Evolutionary conservation across 495 filamentous ascomycete species (phyloP), one percentile per base, ranked within the genome.

Genomic region (Penicillium turbatum): DNA sequence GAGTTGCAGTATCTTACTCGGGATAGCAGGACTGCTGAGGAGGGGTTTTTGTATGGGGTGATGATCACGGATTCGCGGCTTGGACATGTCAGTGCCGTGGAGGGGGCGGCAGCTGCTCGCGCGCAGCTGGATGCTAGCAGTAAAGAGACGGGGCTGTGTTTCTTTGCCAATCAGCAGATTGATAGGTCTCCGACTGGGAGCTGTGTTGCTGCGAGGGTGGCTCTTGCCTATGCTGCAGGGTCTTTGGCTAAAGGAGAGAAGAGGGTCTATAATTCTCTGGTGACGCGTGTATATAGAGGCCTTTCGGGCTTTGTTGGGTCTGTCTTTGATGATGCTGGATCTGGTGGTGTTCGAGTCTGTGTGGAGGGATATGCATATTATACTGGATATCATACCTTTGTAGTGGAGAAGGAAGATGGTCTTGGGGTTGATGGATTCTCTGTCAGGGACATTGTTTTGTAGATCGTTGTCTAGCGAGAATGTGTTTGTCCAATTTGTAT

Each of bases 151-250:
- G 47, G 63, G 51, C 55, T 69, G 63, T 51, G 63, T 53, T 6
- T 62, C 60, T 67, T 65, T 34, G 64, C 64, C 0, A 52, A 65
- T 13, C 50, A 67, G 12, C 54, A 63, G 21, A 63, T 67, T 40
- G 64, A 67, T 16, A 53, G 64, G 24, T 67, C 64, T n/a, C 65
- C 65, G 0, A 68, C 65, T 15, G 63, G 63, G 6, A 41, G 47
- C 6, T 66, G 63, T 47, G 63, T 66, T 5, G 52, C 57, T 16
- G 63, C 63, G 6, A 48, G 63, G 5, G 48, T 66, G 43, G 63
- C 63, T 13, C 41, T 66, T 1, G 63, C 60, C 11, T 49, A 60
- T 53, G 54, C 59, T 6, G 59, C 65, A 30, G 59, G 53, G 0
- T n/a, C 30, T 19, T 48, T 52, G 30, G 10, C 26, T 12, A 3